Evolutionary conservation across 352 stramenopile species (phyloP), one percentile per base, ranked within the genome.

Genomic region (Pythium oligandrum): DNA sequence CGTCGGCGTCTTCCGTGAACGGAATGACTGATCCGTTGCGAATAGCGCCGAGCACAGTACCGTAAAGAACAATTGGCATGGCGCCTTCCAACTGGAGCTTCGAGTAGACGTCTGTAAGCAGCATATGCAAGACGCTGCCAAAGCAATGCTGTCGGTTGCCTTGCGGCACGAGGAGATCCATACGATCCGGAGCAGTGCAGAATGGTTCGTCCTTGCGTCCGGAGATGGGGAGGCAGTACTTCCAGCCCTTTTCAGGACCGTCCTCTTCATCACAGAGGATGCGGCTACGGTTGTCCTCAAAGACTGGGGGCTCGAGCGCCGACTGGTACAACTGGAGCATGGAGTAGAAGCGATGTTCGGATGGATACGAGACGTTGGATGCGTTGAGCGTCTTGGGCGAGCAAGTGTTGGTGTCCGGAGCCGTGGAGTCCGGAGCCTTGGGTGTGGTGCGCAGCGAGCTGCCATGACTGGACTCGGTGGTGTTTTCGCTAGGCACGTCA

Each of bases 1-100:
- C 57, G 51, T 83, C 75, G 6, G 58, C 64, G 55, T 86, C 75
- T 37, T 83, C 71, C 3, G 72, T 79, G 59, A 72, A 86, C 11
- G 71, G 65, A 47, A 86, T 81, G 37, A 75, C 66, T 34, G 62
- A 75, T 0, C 50, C 58, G 51, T 80, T 74, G 31, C 72, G 70
- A 11, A 86, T 56, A 11, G 48, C 55, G 36, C 55, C 55, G 7
- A 61, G 40, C 4, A 61, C 42, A 11, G 55, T 56, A 17, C 55
- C 55, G 48, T 39, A 56, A 5, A 56, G 31, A 7, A 48, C n/a
- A 30, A 32, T 26, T 31, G 48, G 48, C n/a, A 5, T 6, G 7
- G 35, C 35, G n/a, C 38, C 48, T n/a, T 34, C 6, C 7, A 10
- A 31, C 39, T 48, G 9, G 3, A 57, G 40, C 42, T 12, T 12